phyloP scores from a whole-genome alignment of 768 basidiomycete species.

The Mycena pura region DNA sequence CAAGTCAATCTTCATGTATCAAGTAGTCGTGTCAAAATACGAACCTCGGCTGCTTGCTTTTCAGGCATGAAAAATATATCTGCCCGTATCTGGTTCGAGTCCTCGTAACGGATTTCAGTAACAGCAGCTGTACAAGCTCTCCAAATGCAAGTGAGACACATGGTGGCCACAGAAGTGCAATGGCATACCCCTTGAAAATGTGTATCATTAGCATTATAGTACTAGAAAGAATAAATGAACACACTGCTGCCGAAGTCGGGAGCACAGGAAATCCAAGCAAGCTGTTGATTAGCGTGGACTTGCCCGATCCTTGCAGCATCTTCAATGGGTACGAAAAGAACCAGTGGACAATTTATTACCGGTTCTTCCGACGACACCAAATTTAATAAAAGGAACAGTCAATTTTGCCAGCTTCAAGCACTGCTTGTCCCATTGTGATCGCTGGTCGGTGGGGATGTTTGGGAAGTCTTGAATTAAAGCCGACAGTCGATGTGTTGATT shows the following conservation, averaged over 20 bases:
- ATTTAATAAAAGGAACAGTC: neutral
- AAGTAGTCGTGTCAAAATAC: neutral
- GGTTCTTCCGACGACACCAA: constrained; percentile 7
- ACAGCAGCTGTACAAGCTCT: constrained; percentile 13
- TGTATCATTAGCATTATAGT: neutral
- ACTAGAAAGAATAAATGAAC: neutral
- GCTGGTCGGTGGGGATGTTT: constrained; percentile 1
- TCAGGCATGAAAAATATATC: neutral
- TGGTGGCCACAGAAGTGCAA: neutral
- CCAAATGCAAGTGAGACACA: neutral
- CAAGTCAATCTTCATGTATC: neutral
- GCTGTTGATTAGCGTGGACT: constrained; percentile 13
- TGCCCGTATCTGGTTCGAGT: neutral
- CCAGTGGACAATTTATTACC: neutral
- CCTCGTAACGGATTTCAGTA: constrained; percentile 1
- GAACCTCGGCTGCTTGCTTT: neutral
- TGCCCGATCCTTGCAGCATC: neutral
- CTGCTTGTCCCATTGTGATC: neutral
- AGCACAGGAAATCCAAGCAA: neutral
- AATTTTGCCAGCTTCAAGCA: neutral
- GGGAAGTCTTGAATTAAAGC: neutral
- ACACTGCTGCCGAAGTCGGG: constrained; percentile 11
- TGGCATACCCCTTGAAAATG: constrained; percentile 10
- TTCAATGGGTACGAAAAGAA: neutral
- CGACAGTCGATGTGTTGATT: neutral